phyloP scores from a whole-genome alignment of 1,284 basidiomycete genomes.

The Laetiporus sulphureus region DNA sequence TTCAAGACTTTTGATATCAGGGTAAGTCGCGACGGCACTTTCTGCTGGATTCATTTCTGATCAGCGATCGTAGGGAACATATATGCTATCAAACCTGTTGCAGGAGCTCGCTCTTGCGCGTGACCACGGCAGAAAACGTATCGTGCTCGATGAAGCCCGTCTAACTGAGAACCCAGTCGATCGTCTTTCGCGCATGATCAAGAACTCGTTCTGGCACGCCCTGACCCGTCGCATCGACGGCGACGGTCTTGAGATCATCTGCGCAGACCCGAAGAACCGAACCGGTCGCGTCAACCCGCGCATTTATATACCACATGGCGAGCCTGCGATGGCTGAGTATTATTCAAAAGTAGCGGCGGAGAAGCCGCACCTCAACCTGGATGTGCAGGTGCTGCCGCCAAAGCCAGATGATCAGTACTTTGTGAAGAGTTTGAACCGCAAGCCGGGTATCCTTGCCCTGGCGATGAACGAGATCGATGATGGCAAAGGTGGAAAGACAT shows the following conservation, averaged over 20 bases:
- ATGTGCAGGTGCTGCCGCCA: constrained; percentile 84
- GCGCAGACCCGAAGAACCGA: constrained; percentile 94
- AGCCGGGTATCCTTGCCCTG: constrained; percentile 90
- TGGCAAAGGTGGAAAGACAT: constrained; percentile 66
- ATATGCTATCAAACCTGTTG: constrained; percentile 98
- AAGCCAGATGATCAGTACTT: constrained; percentile 84
- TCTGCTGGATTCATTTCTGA: neutral
- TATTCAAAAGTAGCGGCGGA: constrained; percentile 78
- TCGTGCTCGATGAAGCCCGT: constrained; percentile 95
- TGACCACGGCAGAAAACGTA: constrained; percentile 91
- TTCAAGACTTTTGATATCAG: constrained; percentile 96
- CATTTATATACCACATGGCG: constrained; percentile 91
- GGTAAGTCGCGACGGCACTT: constrained; percentile 38
- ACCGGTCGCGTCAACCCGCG: constrained; percentile 81
- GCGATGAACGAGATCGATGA: constrained; percentile 94
- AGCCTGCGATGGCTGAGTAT: constrained; percentile 92
- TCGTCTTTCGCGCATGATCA: constrained; percentile 96
- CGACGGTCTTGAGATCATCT: constrained; percentile 94
- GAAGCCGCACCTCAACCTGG: constrained; percentile 86
- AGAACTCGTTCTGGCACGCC: constrained; percentile 97
- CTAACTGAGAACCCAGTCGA: constrained; percentile 97
- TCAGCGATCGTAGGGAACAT: constrained; percentile 66
- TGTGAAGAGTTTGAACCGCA: constrained; percentile 89
- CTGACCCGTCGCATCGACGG: constrained; percentile 95
- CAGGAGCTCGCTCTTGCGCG: constrained; percentile 98